phyloP scores from a whole-genome alignment of 257 asterid genomes.

The Nyctanthes arbortristis region DNA sequence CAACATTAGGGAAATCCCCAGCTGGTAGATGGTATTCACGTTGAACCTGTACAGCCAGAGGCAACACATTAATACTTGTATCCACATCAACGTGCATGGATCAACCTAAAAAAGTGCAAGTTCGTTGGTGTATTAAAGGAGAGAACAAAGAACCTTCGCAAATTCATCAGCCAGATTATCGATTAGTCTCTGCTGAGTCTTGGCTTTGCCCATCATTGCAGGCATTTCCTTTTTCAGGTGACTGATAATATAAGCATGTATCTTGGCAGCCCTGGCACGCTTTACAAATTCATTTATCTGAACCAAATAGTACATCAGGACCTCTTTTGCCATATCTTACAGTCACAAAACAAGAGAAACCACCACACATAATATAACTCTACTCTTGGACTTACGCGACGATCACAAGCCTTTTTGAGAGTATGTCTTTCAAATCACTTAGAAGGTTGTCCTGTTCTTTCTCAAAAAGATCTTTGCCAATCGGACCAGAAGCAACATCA shows the following conservation, averaged over 20 bases:
- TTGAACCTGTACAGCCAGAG: slow-evolving; percentile 57
- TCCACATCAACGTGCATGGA: not conserved
- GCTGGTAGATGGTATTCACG: slow-evolving; percentile 82
- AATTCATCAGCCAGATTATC: slow-evolving; percentile 77
- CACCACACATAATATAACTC: not conserved
- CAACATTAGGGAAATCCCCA: slow-evolving; percentile 87
- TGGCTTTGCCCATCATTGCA: slow-evolving; percentile 93
- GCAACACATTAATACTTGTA: slow-evolving; percentile 7
- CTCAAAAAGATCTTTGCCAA: slow-evolving; percentile 80
- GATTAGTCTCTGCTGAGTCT: slow-evolving; percentile 85
- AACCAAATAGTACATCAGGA: not conserved
- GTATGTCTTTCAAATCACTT: slow-evolving; percentile 72
- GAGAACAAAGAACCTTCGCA: slow-evolving; percentile 56
- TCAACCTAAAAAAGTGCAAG: not conserved
- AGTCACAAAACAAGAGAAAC: slow-evolving; percentile 8
- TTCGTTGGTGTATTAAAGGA: not conserved
- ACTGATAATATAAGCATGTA: slow-evolving; percentile 82
- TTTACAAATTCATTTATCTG: slow-evolving; percentile 94
- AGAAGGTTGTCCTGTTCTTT: slow-evolving; percentile 90
- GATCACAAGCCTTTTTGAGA: slow-evolving; percentile 95
- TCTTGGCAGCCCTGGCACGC: no score
- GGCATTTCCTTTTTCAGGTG: slow-evolving; percentile 94
- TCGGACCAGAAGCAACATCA: no score
- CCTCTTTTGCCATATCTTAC: not conserved
- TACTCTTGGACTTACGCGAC: slow-evolving; percentile 57